phyloP scores from a whole-genome alignment of 2,329 filamentous ascomycete species.

The Teratosphaeria zuluensis region DNA sequence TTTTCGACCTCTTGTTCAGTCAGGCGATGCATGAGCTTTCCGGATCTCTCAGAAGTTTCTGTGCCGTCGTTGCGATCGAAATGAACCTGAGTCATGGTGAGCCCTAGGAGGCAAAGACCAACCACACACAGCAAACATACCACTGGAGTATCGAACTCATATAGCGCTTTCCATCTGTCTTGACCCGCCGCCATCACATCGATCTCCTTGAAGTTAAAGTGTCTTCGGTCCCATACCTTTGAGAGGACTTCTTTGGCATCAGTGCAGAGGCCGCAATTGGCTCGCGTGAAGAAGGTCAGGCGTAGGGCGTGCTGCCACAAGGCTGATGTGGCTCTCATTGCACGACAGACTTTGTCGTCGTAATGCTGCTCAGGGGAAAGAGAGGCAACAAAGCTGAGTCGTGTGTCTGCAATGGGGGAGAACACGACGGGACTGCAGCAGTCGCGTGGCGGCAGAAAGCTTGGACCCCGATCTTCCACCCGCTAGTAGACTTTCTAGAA shows the following conservation, averaged over 20 bases:
- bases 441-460: background rate
- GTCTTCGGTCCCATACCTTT: constrained; percentile 55
- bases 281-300: constrained; percentile 64
- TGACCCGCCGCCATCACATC: constrained; percentile 56
- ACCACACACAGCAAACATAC: constrained; percentile 34
- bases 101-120: background rate
- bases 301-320: constrained; percentile 13
- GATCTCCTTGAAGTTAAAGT: constrained; percentile 60
- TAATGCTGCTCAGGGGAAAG: background rate
- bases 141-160: constrained; percentile 75
- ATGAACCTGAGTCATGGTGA: constrained; percentile 39
- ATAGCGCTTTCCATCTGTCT: constrained; percentile 59
- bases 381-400: too few relatives aligned
- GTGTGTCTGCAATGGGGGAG: background rate
- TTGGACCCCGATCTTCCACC: background rate
- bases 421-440: background rate
- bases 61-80: constrained; percentile 48
- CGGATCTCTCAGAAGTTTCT: constrained; percentile 47
- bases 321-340: constrained; percentile 9
- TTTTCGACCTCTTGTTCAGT: constrained; percentile 54
- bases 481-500: background rate
- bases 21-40: constrained; percentile 73
- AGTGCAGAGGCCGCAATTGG: constrained; percentile 61
- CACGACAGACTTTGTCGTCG: background rate
- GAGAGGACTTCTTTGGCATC: constrained; percentile 60